Evolutionary conservation across 2,329 filamentous ascomycete genomes (phyloP).

Genomic region (Neurospora sp.): DNA sequence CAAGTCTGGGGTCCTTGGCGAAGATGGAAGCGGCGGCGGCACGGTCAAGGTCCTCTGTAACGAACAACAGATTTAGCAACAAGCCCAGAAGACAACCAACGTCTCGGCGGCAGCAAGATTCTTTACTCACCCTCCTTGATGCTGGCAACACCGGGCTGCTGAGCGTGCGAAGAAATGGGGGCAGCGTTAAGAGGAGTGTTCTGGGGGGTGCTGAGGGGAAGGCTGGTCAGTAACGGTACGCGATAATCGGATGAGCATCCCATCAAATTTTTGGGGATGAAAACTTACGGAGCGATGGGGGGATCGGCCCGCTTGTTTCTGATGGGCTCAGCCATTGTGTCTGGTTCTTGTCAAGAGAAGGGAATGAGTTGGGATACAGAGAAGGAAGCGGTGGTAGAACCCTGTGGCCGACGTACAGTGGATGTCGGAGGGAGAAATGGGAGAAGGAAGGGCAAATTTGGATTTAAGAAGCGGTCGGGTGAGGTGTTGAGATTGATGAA

Average conservation of each 20-base stretch:
- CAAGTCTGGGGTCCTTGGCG: slow-evolving; percentile 86
- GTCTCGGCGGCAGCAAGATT: slow-evolving; percentile 8
- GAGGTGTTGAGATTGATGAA: not conserved
- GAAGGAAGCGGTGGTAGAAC: slow-evolving; percentile 15
- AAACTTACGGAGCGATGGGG: slow-evolving; percentile 47
- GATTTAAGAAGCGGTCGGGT: not conserved
- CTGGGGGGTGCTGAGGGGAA: slow-evolving; percentile 71
- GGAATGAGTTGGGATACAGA: slow-evolving; percentile 15
- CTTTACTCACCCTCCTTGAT: slow-evolving; percentile 87
- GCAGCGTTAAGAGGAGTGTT: slow-evolving; percentile 95
- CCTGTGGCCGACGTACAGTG: slow-evolving; percentile 13
- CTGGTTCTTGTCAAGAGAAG: slow-evolving; percentile 16
- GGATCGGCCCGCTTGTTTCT: slow-evolving; percentile 51
- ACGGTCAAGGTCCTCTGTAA: slow-evolving; percentile 79
- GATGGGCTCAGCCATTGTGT: slow-evolving; percentile 52
- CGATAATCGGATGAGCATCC: slow-evolving; percentile 1
- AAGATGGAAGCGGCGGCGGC: slow-evolving; percentile 83
- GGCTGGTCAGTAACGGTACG: slow-evolving; percentile 11
- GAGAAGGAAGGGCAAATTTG: slow-evolving; percentile 17
- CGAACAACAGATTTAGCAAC: slow-evolving; percentile 15
- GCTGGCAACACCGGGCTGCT: slow-evolving; percentile 85
- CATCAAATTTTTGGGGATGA: slow-evolving; percentile 6
- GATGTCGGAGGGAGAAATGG: slow-evolving; percentile 9
- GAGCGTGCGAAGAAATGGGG: slow-evolving; percentile 93
- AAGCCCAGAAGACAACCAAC: not conserved